phyloP scores from a whole-genome alignment of 768 basidiomycete species.

The Boletus huronensis region DNA sequence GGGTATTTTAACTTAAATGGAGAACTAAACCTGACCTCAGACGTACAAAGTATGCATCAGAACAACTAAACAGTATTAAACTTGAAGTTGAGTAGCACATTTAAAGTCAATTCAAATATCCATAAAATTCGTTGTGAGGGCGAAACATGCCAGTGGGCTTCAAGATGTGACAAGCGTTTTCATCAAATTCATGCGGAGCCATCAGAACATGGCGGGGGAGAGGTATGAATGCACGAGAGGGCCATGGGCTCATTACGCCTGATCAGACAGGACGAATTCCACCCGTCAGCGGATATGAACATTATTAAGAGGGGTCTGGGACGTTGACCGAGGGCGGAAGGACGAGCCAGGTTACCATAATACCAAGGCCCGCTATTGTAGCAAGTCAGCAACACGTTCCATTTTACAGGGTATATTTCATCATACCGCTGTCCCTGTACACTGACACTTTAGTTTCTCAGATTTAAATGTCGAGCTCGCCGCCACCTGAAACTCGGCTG shows the following conservation, averaged over 20 bases:
- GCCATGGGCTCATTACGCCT: background rate
- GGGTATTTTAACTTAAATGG: too few relatives aligned
- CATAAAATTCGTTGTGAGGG: too few relatives aligned
- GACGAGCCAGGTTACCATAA: background rate
- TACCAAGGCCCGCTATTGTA: background rate
- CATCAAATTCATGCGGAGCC: too few relatives aligned
- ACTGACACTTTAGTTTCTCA: background rate
- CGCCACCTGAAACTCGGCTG: background rate
- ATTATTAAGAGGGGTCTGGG: background rate
- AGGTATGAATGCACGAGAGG: background rate
- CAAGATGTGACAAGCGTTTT: background rate
- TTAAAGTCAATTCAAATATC: too few relatives aligned
- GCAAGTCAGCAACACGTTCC: background rate
- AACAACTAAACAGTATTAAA: too few relatives aligned
- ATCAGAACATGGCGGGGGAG: background rate
- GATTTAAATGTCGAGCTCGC: background rate
- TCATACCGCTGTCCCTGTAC: background rate
- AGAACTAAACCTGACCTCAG: too few relatives aligned
- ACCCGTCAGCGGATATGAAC: background rate
- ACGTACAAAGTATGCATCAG: too few relatives aligned
- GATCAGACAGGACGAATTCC: background rate
- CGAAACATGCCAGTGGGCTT: background rate
- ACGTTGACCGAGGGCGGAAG: background rate
- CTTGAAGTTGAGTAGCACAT: too few relatives aligned
- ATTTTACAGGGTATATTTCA: background rate